phyloP scores from a whole-genome alignment of 1,139 yeast species.

The Pichia sp. region DNA sequence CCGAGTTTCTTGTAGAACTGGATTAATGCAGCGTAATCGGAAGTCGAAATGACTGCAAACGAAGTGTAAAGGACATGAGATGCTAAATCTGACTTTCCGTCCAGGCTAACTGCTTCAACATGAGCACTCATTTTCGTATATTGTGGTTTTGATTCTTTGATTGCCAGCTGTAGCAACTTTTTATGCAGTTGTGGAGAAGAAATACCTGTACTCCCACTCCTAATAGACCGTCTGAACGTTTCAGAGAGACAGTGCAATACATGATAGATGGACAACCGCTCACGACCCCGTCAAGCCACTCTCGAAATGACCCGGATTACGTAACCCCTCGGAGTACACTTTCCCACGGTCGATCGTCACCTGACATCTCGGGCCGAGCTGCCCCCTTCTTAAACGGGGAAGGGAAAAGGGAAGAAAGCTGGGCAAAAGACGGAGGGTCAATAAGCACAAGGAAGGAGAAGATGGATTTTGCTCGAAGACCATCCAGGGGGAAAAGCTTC shows the following conservation, averaged over 20 bases:
- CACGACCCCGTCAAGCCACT: background rate
- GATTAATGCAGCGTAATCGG: constrained; percentile 43
- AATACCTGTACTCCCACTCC: no score
- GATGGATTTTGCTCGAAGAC: no score
- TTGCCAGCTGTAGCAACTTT: background rate
- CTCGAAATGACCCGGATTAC: background rate
- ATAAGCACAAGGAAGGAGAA: no score
- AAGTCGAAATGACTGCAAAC: constrained; percentile 50
- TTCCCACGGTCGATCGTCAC: background rate
- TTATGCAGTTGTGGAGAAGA: background rate
- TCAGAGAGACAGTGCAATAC: background rate
- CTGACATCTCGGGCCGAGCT: background rate
- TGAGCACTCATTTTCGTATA: background rate
- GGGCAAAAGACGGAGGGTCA: no score
- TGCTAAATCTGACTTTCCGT: constrained; percentile 1
- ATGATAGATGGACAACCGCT: background rate
- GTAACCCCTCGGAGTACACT: constrained; percentile 1
- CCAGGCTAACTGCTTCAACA: background rate
- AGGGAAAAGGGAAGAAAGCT: no score
- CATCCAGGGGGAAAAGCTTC: no score
- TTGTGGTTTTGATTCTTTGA: background rate
- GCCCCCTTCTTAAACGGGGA: no score
- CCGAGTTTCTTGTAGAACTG: constrained; percentile 56
- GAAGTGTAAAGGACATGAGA: constrained; percentile 37
- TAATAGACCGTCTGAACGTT: no score